These are phyloP conservation scores for Tympanopsis confertula DNA, from an alignment of 2,329 filamentous ascomycete species.

Conservation along the genomic window DNA sequence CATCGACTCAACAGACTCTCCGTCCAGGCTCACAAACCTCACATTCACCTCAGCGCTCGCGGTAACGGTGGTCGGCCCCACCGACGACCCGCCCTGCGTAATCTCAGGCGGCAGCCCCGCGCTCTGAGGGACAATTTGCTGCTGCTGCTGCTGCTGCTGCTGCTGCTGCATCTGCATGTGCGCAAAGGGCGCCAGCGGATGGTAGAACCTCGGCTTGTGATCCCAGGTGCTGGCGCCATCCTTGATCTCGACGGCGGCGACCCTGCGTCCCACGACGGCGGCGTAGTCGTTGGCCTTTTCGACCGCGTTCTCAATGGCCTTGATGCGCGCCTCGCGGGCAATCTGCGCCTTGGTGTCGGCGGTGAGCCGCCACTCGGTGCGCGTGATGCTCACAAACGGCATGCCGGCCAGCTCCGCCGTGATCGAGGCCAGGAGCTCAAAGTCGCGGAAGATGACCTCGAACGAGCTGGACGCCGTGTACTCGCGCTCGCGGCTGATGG, in stretches of 20 bases:
- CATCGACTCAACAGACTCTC: too few relatives aligned
- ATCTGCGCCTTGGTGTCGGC: slow-evolving; percentile 5
- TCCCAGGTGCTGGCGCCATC: slow-evolving; percentile 5
- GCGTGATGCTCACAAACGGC: slow-evolving; percentile 6
- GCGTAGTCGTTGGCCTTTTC: slow-evolving; percentile 10
- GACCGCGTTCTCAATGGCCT: slow-evolving; percentile 9
- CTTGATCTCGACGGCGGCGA: slow-evolving; percentile 8
- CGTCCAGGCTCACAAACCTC: slow-evolving; percentile 4
- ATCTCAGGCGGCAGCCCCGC: slow-evolving; percentile 1
- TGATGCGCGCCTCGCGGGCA: slow-evolving; percentile 7
- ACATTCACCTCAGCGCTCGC: slow-evolving; percentile 7
- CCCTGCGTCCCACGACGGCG: slow-evolving; percentile 6
- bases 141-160: slow-evolving; percentile 3
- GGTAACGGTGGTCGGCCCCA: slow-evolving; percentile 8
- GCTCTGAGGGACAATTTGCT: too few relatives aligned
- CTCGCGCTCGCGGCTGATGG: slow-evolving; percentile 4
- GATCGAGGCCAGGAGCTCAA: slow-evolving; percentile 6
- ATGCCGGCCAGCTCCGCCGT: slow-evolving; percentile 7
- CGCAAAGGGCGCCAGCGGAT: background rate
- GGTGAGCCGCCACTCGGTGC: slow-evolving; percentile 9
- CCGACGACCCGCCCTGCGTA: slow-evolving; percentile 4
- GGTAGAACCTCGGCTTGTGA: background rate
- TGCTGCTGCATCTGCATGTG: background rate
- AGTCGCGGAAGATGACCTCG: slow-evolving; percentile 8
- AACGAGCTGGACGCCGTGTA: slow-evolving; percentile 4